These are phyloP conservation scores for Dalechampia spathulata DNA, from an alignment of 441 rosid genomes.

Conservation along the genomic window DNA sequence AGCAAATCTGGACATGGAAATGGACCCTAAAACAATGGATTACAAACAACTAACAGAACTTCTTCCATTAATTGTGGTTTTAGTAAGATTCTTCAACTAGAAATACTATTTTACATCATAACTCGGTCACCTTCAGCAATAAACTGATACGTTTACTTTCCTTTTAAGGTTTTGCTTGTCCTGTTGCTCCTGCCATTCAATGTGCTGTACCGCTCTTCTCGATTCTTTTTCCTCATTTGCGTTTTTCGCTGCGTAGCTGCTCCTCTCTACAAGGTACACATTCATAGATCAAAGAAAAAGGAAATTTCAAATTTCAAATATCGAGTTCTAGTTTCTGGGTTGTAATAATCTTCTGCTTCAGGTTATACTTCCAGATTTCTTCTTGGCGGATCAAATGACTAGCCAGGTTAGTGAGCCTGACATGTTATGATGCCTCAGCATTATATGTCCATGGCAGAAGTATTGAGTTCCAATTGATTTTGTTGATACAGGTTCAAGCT, in stretches of 20 bases:
- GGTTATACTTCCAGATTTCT: slow-evolving; percentile 78
- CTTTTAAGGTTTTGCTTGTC: slow-evolving; percentile 40
- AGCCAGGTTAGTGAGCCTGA: slow-evolving; percentile 60
- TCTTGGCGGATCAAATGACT: slow-evolving; percentile 74
- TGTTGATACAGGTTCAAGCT: slow-evolving; percentile 47
- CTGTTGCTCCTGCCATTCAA: slow-evolving; percentile 47
- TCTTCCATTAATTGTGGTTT: slow-evolving; percentile 47
- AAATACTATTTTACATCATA: not conserved
- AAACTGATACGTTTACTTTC: slow-evolving; percentile 1
- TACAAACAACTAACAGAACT: slow-evolving; percentile 43
- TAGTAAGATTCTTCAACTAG: slow-evolving; percentile 27
- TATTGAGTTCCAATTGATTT: not conserved
- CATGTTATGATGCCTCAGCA: too few species aligned
- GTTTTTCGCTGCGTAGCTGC: slow-evolving; percentile 48
- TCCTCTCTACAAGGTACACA: slow-evolving; percentile 61
- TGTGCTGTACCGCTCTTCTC: slow-evolving; percentile 47
- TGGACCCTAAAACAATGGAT: slow-evolving; percentile 41
- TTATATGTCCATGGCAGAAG: not conserved
- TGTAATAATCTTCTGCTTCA: slow-evolving; percentile 13
- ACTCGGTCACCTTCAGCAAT: not conserved
- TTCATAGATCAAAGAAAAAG: not conserved
- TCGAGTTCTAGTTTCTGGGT: too few species aligned
- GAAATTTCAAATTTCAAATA: too few species aligned
- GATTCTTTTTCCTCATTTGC: slow-evolving; percentile 48
- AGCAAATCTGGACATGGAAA: slow-evolving; percentile 75